phyloP scores from a whole-genome alignment of 371 early-diverging fungal species.

The Mucor mucedo region DNA sequence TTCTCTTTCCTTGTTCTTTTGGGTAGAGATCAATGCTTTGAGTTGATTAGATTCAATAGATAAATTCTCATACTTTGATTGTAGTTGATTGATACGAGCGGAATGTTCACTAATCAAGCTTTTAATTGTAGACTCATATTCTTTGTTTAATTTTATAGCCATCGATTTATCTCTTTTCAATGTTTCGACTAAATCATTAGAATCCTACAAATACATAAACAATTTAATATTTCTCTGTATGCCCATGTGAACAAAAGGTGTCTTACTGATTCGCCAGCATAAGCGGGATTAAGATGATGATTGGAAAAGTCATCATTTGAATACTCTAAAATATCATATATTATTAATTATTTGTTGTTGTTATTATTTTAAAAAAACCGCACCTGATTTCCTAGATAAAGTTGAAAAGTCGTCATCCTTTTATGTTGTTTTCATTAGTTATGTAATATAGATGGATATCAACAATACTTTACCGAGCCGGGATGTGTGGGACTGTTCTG shows the following conservation, averaged over 20 bases:
- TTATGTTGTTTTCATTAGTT: not conserved
- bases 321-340: conserved; percentile 8
- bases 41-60: conserved; percentile 23
- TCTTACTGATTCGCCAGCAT: not conserved
- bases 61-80: conserved; percentile 21
- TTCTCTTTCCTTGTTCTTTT: conserved; percentile 25
- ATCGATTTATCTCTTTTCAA: conserved; percentile 1
- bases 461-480: conserved; percentile 8
- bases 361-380: conserved; percentile 1
- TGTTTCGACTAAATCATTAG: not conserved
- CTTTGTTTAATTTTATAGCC: conserved; percentile 4
- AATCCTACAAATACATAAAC: not conserved
- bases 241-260: not conserved
- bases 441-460: not conserved
- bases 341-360: not conserved
- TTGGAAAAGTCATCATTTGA: not conserved
- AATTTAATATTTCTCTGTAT: not conserved
- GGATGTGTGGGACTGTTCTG: conserved; percentile 17
- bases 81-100: conserved; percentile 19
- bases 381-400: conserved; percentile 11
- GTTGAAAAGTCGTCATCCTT: no score
- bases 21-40: conserved; percentile 12
- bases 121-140: conserved; percentile 4
- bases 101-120: conserved; percentile 10
- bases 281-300: not conserved